phyloP scores from a whole-genome alignment of 1,284 basidiomycete genomes.

The Ustilago crameri region DNA sequence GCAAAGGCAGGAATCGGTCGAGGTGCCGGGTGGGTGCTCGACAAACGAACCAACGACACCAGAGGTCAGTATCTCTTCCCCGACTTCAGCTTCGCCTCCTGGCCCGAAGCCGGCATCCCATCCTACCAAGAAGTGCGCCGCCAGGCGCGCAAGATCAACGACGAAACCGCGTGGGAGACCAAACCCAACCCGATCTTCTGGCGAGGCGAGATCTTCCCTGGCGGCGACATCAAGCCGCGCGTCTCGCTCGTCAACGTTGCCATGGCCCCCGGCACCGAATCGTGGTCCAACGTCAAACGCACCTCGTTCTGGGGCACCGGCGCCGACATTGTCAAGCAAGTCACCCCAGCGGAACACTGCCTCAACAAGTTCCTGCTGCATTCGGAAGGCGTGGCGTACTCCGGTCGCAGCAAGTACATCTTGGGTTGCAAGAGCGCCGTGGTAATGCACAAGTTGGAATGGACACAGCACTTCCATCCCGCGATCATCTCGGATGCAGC shows the following conservation, averaged over 20 bases:
- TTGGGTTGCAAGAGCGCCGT: constrained; percentile 42
- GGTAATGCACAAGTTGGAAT: constrained; percentile 46
- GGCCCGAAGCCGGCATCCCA: constrained; percentile 54
- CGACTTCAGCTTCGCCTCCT: constrained; percentile 51
- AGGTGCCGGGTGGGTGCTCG: constrained; percentile 47
- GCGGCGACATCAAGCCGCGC: constrained; percentile 20
- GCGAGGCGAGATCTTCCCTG: constrained; percentile 30
- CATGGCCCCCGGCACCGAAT: constrained; percentile 18
- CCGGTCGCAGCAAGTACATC: constrained; percentile 51
- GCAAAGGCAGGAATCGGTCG: constrained; percentile 13
- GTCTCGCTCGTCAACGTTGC: constrained; percentile 25
- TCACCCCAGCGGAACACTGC: constrained; percentile 44
- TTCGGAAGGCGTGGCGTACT: constrained; percentile 57
- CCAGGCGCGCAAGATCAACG: constrained; percentile 26
- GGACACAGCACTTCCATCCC: constrained; percentile 59
- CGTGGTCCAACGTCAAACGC: constrained; percentile 47
- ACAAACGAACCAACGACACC: constrained; percentile 24
- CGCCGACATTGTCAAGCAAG: constrained; percentile 23
- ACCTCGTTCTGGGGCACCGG: constrained; percentile 50
- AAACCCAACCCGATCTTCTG: constrained; percentile 43
- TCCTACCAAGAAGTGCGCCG: constrained; percentile 44
- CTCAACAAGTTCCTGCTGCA: constrained; percentile 53
- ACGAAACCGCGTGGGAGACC: constrained; percentile 27
- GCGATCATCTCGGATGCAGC: constrained; percentile 25
- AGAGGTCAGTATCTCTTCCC: constrained; percentile 43